Base-by-base conservation (phyloP, 345 rosid genomes). In the Arabis alpina region DNA sequence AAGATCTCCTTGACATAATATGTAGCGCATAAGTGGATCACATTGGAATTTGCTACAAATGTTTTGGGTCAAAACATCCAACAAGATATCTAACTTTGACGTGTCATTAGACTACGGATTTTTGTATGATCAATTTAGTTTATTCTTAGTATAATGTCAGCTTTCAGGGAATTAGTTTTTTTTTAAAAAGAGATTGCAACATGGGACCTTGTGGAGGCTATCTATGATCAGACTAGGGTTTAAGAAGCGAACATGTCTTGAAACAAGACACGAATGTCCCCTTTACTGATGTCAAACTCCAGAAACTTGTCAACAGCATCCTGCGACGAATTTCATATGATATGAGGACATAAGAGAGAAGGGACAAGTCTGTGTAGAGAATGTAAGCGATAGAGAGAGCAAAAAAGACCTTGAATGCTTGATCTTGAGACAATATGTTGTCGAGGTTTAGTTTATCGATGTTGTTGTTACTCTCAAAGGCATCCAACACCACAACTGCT, bases 261-360 rank as follows among this genome's bases (percentile, higher is more conserved):
- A 74, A 93, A 85, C 80, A 93, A 86, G 50, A 74, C 55, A 50
- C 50, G 65, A 50, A 93, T 82, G 64, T 91, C 91, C 51, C 88
- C 90, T 34, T 73, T 72, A 9, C n/a, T 73, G 51, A 71, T 68
- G 79, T 88, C 91, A 45, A 87, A 85, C 9, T 73, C 83, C 82
- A 86, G 48, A 79, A 91, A 74, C 86, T 84, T 91, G 70, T 81
- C 90, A 65, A 83, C 80, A 3, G 87, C 93, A 49, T 78, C 86
- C 98, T 91, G 91, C 64, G 66, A 62, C 66, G 66, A 62, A 64
- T 62, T 69, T 64, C 60, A 15, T 28, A 27, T 32, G 2, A 32
- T 32, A 34, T 53, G 59, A 55, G 43, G 58, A 62, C 11, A 70
- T 10, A 11, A 41, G 24, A 61, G 36, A 62, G n/a, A 13, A 56